Conservation (phyloP, 768 basidiomycete genomes). For the Podaxis sp. region DNA sequence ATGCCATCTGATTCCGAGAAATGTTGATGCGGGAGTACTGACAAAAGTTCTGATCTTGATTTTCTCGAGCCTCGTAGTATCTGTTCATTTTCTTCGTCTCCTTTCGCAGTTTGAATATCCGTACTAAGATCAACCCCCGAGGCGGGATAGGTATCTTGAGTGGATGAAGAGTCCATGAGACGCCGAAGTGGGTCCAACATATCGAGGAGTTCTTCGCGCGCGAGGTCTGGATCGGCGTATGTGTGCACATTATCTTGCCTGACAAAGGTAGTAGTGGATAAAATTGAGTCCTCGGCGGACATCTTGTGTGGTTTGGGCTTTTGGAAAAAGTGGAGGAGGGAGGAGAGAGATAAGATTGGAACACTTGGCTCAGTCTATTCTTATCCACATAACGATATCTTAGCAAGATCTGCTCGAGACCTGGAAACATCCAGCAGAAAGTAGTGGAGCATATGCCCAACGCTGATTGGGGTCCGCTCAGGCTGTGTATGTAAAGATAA, state of each 20-base stretch:
- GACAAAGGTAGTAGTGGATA: constrained; percentile 11
- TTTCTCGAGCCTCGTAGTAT: constrained; percentile 22
- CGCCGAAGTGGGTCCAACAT: constrained; percentile 60
- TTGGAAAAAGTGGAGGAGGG: not conserved
- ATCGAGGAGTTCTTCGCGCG: constrained; percentile 56
- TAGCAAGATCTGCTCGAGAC: no score
- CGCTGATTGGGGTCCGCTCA: no score
- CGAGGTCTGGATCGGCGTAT: constrained; percentile 29
- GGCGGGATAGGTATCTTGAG: not conserved
- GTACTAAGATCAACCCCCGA: not conserved
- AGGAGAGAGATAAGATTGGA: not conserved
- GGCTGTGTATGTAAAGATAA: no score
- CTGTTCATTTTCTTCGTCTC: constrained; percentile 15
- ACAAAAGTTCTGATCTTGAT: constrained; percentile 29
- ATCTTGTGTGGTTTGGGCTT: not conserved
- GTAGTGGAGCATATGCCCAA: no score
- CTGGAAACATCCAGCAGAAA: no score
- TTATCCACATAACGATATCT: not conserved
- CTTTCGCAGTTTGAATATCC: not conserved
- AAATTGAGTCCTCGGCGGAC: constrained; percentile 1
- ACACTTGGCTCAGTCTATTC: not conserved
- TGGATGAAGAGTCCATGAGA: constrained; percentile 36
- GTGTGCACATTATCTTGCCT: not conserved
- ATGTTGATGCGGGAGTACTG: constrained; percentile 54
- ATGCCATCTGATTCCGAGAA: constrained; percentile 46